Evolutionary conservation across 2,329 filamentous ascomycete genomes (phyloP).

Genomic region (Sporothrix globosa): DNA sequence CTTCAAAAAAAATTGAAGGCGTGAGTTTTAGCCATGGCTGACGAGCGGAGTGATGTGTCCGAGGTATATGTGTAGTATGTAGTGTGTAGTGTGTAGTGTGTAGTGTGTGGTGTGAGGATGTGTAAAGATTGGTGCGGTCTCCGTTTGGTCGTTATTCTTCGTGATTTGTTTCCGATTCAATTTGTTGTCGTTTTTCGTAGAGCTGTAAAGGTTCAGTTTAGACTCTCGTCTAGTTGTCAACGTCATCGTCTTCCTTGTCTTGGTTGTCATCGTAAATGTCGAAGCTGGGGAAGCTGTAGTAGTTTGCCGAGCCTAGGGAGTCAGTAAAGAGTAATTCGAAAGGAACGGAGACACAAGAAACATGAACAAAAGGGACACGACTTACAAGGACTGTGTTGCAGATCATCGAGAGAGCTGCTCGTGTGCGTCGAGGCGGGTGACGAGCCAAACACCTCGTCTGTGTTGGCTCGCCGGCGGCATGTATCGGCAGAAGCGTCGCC

Average conservation of each 20-base stretch:
- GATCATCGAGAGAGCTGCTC: conserved; percentile 39
- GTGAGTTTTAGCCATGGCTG: neutral
- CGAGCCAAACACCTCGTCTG: conserved; percentile 35
- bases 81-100: neutral
- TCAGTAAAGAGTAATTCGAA: neutral
- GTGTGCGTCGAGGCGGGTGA: conserved; percentile 39
- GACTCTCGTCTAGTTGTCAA: conserved; percentile 30
- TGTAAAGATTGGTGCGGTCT: neutral
- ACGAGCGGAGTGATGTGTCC: conserved; percentile 2
- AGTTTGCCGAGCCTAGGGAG: conserved; percentile 53
- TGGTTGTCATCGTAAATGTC: conserved; percentile 64
- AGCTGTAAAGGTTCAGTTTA: neutral
- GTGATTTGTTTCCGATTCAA: no score
- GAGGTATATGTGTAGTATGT: neutral
- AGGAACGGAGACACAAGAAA: no score
- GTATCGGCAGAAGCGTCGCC: neutral
- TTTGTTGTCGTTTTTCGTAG: no score
- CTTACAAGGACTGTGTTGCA: conserved; percentile 35
- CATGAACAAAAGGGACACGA: neutral
- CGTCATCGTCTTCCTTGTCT: conserved; percentile 48
- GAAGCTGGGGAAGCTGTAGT: conserved; percentile 75
- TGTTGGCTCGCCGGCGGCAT: conserved; percentile 22
- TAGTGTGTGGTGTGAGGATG: neutral
- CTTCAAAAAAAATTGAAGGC: neutral
- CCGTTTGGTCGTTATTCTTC: neutral